Evolutionary conservation across 2,329 filamentous ascomycete genomes (phyloP).

Genomic region (Bipolaris sorokiniana): DNA sequence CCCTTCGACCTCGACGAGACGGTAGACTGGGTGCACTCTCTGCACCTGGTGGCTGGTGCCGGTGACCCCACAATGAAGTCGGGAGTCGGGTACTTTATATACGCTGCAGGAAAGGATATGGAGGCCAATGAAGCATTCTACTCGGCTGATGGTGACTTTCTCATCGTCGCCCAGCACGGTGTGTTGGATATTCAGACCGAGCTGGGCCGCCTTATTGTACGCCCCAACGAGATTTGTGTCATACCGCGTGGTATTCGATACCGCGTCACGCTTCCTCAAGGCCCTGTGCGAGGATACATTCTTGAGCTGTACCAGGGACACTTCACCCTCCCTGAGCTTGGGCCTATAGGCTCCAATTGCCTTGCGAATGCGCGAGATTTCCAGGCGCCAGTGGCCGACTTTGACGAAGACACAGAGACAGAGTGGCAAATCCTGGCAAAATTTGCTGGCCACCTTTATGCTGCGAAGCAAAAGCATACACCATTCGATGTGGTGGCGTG

Average conservation of each 20-base stretch:
- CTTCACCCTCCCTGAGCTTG: conserved; percentile 70
- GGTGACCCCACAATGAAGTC: conserved; percentile 80
- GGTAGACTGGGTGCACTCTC: conserved; percentile 70
- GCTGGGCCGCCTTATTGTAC: conserved; percentile 67
- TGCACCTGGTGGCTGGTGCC: conserved; percentile 77
- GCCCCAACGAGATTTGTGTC: conserved; percentile 71
- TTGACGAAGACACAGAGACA: conserved; percentile 61
- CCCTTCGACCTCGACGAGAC: conserved; percentile 74
- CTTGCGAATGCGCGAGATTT: conserved; percentile 72
- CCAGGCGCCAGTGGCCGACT: conserved; percentile 64
- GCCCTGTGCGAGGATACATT: conserved; percentile 68
- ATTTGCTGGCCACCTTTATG: conserved; percentile 66
- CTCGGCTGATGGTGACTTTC: conserved; percentile 74
- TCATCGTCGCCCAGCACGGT: conserved; percentile 70
- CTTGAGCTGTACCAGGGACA: conserved; percentile 70
- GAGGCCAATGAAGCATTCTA: conserved; percentile 76
- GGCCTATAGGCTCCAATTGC: conserved; percentile 69
- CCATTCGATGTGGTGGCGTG: conserved; percentile 76
- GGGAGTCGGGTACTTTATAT: conserved; percentile 81
- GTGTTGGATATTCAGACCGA: conserved; percentile 72
- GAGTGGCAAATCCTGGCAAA: conserved; percentile 67
- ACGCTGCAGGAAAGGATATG: conserved; percentile 81
- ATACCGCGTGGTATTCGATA: conserved; percentile 71
- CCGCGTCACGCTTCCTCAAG: conserved; percentile 64
- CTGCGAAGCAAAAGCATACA: conserved; percentile 66